Base-by-base conservation (phyloP, 192 early-diverging fungal species). In the Spizellomyces sp. region DNA sequence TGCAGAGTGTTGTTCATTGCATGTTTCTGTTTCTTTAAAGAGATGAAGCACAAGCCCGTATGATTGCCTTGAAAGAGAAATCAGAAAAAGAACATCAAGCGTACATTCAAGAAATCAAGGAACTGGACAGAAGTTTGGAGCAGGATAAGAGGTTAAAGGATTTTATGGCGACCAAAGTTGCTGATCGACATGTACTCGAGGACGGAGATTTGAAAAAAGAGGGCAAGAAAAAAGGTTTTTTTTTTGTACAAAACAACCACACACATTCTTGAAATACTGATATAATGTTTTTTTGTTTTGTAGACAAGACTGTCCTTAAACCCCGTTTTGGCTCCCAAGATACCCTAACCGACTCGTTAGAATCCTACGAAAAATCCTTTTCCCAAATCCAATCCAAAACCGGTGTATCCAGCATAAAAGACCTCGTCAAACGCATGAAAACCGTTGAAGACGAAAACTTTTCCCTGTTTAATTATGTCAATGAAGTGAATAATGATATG, bases 401-500 rank as follows among this genome's bases (percentile, higher is more conserved):
- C 6, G 87, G 85, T 12, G 77, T 79, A 9, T 76, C 77, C 1
- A 77, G 78, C 59, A 81, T 88, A 14, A 76, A 77, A 43, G 87
- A 87, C 50, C 78, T 88, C 9, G 83, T 88, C 9, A 58, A 77
- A 52, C 73, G 83, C 9, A 87, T 88, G 75, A 85, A 80, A 57
- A 81, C 81, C 9, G 76, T 88, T 5, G 87, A 88, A 69, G 87
- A 88, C 67, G 77, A 86, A 59, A 87, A 85, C 78, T 88, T 88
- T 76, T 84, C 81, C 15, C 80, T 88, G 66, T 88, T 88, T 76
- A 88, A 88, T 75, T 86, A 88, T 74, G 87, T 88, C 67, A 88
- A 87, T 69, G 85, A 87, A 70, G 72, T 87, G 59, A 86, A 87
- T 70, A 86, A 88, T 67, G 85, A 87, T 62, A 82, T 84, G 59